Conservation (phyloP, 2,329 filamentous ascomycete genomes). For the Aspergillus piperis region DNA sequence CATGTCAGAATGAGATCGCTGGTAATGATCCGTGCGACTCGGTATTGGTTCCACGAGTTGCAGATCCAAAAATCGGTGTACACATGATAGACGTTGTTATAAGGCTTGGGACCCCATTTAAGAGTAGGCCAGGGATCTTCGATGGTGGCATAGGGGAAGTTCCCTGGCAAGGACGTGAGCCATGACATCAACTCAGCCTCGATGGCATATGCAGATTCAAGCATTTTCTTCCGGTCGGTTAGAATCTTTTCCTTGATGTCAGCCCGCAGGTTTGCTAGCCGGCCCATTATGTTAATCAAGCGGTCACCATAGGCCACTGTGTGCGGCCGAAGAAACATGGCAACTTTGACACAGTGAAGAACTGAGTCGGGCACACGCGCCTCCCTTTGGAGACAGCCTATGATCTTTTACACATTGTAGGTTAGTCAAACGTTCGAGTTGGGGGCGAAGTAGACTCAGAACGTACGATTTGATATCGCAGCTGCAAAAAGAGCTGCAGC, state of each 20-base stretch:
- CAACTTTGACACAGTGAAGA: conserved; percentile 33
- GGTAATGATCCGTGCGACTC: conserved; percentile 58
- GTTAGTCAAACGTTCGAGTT: neutral
- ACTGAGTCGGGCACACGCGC: conserved; percentile 34
- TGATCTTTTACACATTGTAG: conserved; percentile 27
- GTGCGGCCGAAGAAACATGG: conserved; percentile 31
- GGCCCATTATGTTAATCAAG: conserved; percentile 31
- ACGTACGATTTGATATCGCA: conserved; percentile 59
- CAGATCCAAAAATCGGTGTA: conserved; percentile 58
- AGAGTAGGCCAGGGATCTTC: conserved; percentile 38
- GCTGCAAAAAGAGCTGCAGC: conserved; percentile 56
- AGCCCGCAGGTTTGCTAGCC: conserved; percentile 36
- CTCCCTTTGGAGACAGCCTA: conserved; percentile 39
- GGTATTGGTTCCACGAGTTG: conserved; percentile 61
- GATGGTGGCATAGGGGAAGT: conserved; percentile 31
- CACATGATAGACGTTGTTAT: conserved; percentile 56
- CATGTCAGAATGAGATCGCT: conserved; percentile 51
- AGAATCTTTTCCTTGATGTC: conserved; percentile 31
- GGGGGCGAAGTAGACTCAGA: neutral
- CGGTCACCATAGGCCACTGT: conserved; percentile 32
- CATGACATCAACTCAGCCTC: conserved; percentile 39
- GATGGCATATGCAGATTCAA: conserved; percentile 34
- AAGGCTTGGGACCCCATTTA: conserved; percentile 35
- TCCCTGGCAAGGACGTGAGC: conserved; percentile 30
- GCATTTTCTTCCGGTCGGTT: conserved; percentile 30